Evolutionary conservation across 108 stramenopile genomes (phyloP), one percentile per base, ranked within the genome.

Genomic region (Mayamaea pseudoterrestris): DNA sequence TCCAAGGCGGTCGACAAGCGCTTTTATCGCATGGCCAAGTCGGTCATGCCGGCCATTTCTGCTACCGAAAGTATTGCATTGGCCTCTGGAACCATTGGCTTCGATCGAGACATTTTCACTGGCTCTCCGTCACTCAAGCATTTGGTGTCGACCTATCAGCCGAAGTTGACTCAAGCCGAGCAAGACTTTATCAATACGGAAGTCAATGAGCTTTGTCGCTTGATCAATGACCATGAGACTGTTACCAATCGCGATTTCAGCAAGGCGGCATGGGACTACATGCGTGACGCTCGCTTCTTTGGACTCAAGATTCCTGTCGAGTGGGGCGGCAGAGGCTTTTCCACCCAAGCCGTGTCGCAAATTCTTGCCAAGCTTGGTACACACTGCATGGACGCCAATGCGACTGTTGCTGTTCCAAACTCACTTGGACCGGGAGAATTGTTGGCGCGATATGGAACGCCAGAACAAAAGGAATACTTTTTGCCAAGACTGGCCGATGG

Each of bases 371-470:
- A 95, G 65, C 61, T 96, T 41, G 85, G 74, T 1, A 88, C 81
- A 13, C 85, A 92, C 30, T 92, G 80, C 46, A 69, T 84, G 36
- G 90, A 92, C 63, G 90, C 90, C 42, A 92, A 92, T 62, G 90
- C 91, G 28, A 96, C 90, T 14, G 97, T 98, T 23, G 93, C 94
- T 43, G 97, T 98, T 11, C 97, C 97, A 25, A 98, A 98, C 71
- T 93, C 92, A 21, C 58, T 98, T 13, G 97, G 97, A 40, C 97
- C 97, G 35, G 97, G 97, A 5, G 97, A 98, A 56, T 68, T 98
- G 26, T 58, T 98, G 12, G 84, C 71, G 12, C 68, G 97, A 54
- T 98, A 95, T 52, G 94, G 96, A 14, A 98, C 96, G 5, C 52
- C 66, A 24, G 90, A 74, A 8, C 94, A 98, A 68, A 93, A 98